Percentiles rank a stretch among this genome's conserved stretches.
These are phyloP conservation scores for Backusella circina DNA, from an alignment of 192 early-diverging fungal species.

Conservation along the genomic window DNA sequence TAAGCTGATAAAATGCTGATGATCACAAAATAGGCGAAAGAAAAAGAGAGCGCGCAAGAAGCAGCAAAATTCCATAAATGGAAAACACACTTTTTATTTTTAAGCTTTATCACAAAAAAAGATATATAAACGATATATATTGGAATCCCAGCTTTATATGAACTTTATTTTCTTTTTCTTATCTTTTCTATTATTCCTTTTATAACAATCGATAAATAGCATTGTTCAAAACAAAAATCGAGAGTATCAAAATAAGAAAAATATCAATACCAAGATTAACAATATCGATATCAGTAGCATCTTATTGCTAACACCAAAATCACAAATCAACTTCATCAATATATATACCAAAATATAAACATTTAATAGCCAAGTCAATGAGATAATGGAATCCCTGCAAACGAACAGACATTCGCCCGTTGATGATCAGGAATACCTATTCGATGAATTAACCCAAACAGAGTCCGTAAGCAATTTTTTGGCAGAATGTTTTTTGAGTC, in stretches of 20 bases:
- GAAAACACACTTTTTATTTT: neutral
- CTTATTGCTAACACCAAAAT: neutral
- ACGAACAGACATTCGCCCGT: neutral
- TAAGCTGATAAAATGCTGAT: neutral
- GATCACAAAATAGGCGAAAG: neutral
- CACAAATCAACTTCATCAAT: neutral
- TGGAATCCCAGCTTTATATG: neutral
- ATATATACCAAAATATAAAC: neutral
- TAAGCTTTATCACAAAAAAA: neutral
- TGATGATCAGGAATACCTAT: neutral
- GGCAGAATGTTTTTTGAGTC: neutral
- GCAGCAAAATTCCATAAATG: neutral
- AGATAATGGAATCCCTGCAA: neutral
- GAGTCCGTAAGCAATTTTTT: constrained; percentile 8
- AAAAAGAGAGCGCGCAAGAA: neutral
- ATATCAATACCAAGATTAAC: neutral
- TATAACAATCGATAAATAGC: too few relatives aligned
- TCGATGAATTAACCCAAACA: neutral
- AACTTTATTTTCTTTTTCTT: neutral
- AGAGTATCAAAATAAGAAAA: neutral
- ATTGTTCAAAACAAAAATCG: neutral
- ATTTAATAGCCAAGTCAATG: neutral
- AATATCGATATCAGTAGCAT: neutral
- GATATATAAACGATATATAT: neutral
- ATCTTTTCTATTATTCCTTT: neutral